Evolutionary conservation across 805 yeast species (phyloP).

Genomic region (Diddensiella transvaalensis): DNA sequence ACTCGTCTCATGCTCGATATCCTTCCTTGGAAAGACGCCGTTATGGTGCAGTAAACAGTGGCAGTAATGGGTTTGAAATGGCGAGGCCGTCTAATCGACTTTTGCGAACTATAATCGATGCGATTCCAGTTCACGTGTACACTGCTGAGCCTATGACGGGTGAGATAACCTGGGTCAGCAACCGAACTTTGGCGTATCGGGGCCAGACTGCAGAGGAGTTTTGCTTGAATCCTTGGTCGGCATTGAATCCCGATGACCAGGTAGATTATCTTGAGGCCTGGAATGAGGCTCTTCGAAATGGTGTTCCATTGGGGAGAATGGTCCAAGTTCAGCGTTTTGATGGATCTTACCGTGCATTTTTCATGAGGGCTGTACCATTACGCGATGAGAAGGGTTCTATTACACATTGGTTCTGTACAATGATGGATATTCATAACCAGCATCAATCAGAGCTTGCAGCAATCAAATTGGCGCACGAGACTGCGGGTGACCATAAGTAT

Average conservation of each 20-base stretch:
- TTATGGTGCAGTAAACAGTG: not conserved
- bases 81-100: constrained; percentile 23
- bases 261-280: constrained; percentile 24
- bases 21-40: not conserved
- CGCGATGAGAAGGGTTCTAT: constrained; percentile 30
- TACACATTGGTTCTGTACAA: constrained; percentile 34
- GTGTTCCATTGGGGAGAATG: constrained; percentile 29
- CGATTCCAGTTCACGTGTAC: constrained; percentile 34
- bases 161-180: constrained; percentile 32
- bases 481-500: constrained; percentile 32
- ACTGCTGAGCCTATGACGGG: constrained; percentile 32
- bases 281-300: constrained; percentile 26
- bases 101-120: constrained; percentile 31
- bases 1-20: not conserved
- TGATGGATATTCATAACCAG: constrained; percentile 35
- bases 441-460: constrained; percentile 31
- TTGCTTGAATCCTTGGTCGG: constrained; percentile 20
- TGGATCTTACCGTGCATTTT: constrained; percentile 30
- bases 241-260: constrained; percentile 32
- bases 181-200: constrained; percentile 30
- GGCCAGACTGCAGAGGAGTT: constrained; percentile 29
- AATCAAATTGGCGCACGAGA: constrained; percentile 25
- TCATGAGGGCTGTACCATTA: constrained; percentile 31
- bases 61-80: constrained; percentile 3
- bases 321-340: constrained; percentile 32